Percentiles rank a stretch among this genome's conserved stretches.
phyloP scores from a whole-genome alignment of 331 rosid species.

The Arachis monticola region DNA sequence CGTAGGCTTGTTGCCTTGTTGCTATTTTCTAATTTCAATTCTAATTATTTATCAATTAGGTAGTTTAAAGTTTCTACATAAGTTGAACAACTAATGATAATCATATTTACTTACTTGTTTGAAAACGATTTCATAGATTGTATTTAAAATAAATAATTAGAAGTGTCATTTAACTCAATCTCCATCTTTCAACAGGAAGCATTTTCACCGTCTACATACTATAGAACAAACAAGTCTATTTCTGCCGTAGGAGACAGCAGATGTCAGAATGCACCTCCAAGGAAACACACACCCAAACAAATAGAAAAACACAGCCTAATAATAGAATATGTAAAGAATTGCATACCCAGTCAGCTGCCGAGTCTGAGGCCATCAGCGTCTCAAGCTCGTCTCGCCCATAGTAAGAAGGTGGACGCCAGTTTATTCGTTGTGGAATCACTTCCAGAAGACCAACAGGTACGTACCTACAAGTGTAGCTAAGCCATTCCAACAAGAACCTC shows the following conservation, averaged over 20 bases:
- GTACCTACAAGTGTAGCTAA: constrained; percentile 87
- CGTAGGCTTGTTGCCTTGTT: neutral
- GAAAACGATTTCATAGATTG: neutral
- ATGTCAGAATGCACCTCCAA: neutral
- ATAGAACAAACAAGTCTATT: neutral
- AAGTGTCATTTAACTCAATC: neutral
- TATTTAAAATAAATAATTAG: neutral
- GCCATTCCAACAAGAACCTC: constrained; percentile 92
- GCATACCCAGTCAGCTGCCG: constrained; percentile 96
- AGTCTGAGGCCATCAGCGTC: constrained; percentile 93
- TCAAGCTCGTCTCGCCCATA: constrained; percentile 91
- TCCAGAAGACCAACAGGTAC: constrained; percentile 92
- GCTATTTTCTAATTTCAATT: neutral
- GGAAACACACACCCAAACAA: constrained; percentile 5
- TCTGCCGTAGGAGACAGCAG: neutral
- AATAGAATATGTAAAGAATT: constrained; percentile 17
- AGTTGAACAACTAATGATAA: constrained; percentile 13
- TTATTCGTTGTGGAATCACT: constrained; percentile 77
- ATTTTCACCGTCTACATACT: neutral
- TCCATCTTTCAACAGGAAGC: constrained; percentile 23
- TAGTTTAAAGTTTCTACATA: neutral
- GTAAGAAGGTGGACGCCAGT: constrained; percentile 88
- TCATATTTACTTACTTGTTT: neutral
- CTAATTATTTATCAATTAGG: neutral
- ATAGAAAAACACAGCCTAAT: constrained; percentile 18